Conservation (phyloP, 2,329 filamentous ascomycete genomes). For the Cladophialophora immunda region DNA sequence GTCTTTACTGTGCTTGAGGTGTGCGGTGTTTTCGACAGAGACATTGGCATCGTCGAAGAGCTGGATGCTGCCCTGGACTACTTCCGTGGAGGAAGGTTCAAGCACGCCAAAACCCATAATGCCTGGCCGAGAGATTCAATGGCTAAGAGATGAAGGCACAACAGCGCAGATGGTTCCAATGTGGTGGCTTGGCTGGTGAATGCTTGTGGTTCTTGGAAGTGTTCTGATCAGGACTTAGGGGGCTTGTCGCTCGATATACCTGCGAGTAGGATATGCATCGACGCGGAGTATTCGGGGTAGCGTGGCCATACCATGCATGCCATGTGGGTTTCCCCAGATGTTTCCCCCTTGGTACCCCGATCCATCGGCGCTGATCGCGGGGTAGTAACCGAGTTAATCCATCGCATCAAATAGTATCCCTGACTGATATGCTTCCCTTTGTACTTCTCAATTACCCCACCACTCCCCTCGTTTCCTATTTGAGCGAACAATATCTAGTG, state of each 20-base stretch:
- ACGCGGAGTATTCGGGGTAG: slow-evolving; percentile 9
- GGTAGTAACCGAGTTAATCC: not conserved
- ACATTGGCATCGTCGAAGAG: slow-evolving; percentile 19
- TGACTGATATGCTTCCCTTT: slow-evolving; percentile 8
- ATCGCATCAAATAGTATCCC: not conserved
- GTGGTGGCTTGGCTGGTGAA: not conserved
- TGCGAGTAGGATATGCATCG: not conserved
- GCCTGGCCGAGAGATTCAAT: slow-evolving; percentile 3
- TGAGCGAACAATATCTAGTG: slow-evolving; percentile 8
- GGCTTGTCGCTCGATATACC: slow-evolving; percentile 1
- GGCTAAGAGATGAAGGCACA: not conserved
- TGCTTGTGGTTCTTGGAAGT: slow-evolving; percentile 13
- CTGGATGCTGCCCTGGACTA: slow-evolving; percentile 24
- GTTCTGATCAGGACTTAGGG: slow-evolving; percentile 2
- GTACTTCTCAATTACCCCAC: slow-evolving; percentile 17
- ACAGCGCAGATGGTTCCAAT: not conserved
- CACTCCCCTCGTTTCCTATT: slow-evolving; percentile 6
- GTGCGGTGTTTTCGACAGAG: slow-evolving; percentile 16
- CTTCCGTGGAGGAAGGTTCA: slow-evolving; percentile 14
- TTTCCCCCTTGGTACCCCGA: no score
- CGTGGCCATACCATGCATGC: not conserved
- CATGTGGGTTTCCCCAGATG: slow-evolving; percentile 10
- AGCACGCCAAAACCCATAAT: slow-evolving; percentile 20
- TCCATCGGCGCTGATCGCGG: not conserved
- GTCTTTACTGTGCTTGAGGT: slow-evolving; percentile 54